phyloP scores from a whole-genome alignment of 805 yeast species.

The Sporopachydermia quercuum region DNA sequence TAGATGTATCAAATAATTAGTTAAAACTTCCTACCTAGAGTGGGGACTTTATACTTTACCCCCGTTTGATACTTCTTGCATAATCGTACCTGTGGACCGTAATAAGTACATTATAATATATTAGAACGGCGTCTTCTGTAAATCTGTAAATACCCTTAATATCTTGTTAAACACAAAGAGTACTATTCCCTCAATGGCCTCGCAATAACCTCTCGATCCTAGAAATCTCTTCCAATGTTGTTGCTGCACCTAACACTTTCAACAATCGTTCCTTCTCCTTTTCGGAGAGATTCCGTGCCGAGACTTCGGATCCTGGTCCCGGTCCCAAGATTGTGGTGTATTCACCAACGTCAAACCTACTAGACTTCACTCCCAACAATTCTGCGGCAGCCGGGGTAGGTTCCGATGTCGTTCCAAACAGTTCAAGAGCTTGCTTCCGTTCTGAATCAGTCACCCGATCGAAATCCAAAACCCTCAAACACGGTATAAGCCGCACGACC shows the following conservation, averaged over 20 bases:
- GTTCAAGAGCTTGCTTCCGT: conserved; percentile 26
- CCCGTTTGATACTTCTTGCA: too few relatives aligned
- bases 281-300: conserved; percentile 32
- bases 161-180: too few relatives aligned
- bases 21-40: too few relatives aligned
- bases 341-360: conserved; percentile 6
- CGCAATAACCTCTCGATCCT: conserved; percentile 36
- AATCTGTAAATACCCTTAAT: too few relatives aligned
- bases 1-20: too few relatives aligned
- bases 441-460: conserved; percentile 43
- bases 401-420: conserved; percentile 23
- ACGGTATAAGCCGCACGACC: conserved; percentile 48
- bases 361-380: conserved; percentile 11
- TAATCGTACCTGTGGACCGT: too few relatives aligned
- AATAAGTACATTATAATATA: too few relatives aligned
- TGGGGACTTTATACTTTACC: too few relatives aligned
- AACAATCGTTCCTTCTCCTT: conserved; percentile 39
- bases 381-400: conserved; percentile 20
- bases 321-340: conserved; percentile 15
- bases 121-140: too few relatives aligned
- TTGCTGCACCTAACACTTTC: conserved; percentile 42
- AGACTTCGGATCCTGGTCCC: conserved; percentile 5
- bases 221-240: conserved; percentile 61
- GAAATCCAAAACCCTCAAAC: conserved; percentile 52
- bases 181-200: too few relatives aligned